Evolutionary conservation across 2,329 filamentous ascomycete genomes (phyloP), one percentile per base, ranked within the genome.

Genomic region (Graphilbum sp.): DNA sequence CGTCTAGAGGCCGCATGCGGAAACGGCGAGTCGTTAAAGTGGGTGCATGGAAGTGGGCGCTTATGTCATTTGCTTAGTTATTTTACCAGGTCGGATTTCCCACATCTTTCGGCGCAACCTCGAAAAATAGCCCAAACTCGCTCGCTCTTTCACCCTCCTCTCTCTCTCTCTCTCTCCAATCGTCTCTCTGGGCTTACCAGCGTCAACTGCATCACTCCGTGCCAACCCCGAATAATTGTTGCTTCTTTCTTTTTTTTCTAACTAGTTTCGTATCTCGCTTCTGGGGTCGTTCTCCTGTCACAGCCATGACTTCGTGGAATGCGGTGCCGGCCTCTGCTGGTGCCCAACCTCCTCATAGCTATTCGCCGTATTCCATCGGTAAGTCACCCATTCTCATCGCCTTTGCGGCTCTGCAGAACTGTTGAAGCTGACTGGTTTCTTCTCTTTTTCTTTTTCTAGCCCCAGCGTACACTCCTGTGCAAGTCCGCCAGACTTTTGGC

Each of bases 401-500:
- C 12, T 3, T n/a, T 24, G 21, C 21, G 21, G 21, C 6, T 24
- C 21, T n/a, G n/a, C n/a, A n/a, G n/a, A n/a, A n/a, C n/a, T n/a
- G n/a, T n/a, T n/a, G n/a, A n/a, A n/a, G n/a, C n/a, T n/a, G n/a
- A n/a, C n/a, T n/a, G n/a, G n/a, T n/a, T 36, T 18, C 17, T n/a
- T 4, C n/a, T 29, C 10, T 34, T 9, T 30, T 27, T 25, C 3
- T 27, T 40, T 19, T 31, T 11, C 17, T 35, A 62, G 61, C 47
- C 45, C 44, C 56, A 30, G 61, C 63, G 34, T 66, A 62, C 43
- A 63, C 61, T 20, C 45, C 61, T 17, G 58, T 66, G 16, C 53
- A 58, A 45, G 59, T 62, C 34, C 57, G 62, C 50, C 56, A 57
- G 41, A 50, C 51, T 24, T 59, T 59, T 43, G 47, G 49, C 37